A percentile compares a stretch with the other conserved stretches of the same genome.
These are phyloP conservation scores for Penicillium angulare DNA, from an alignment of 495 filamentous ascomycete genomes.

Conservation along the genomic window DNA sequence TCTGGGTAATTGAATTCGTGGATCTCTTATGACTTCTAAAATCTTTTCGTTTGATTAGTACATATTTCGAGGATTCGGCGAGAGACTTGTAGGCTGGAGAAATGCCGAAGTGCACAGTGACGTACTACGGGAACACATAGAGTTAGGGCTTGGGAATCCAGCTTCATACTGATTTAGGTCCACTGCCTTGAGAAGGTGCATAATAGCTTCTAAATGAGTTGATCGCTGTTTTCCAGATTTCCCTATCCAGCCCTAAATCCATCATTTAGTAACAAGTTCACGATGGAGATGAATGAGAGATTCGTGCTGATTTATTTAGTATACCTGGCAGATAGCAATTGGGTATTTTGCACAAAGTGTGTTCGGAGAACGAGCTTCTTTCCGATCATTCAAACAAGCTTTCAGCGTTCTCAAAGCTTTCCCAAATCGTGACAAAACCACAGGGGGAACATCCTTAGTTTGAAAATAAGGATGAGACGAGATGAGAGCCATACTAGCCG, in stretches of 20 bases:
- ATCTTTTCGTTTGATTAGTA: conserved; percentile 18
- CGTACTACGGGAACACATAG: conserved; percentile 37
- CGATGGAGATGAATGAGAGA: background rate
- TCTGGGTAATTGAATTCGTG: conserved; percentile 22
- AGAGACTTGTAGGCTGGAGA: no score
- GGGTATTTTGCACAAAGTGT: conserved; percentile 43
- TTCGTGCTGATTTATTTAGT: no score
- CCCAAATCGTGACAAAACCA: conserved; percentile 24
- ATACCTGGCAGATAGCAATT: conserved; percentile 43
- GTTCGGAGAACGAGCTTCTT: conserved; percentile 27
- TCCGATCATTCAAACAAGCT: conserved; percentile 30
- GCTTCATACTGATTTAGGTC: conserved; percentile 19
- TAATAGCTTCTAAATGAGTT: conserved; percentile 33
- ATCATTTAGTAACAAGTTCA: background rate
- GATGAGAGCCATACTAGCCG: conserved; percentile 30
- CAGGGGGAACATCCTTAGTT: conserved; percentile 11
- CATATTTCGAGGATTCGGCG: background rate
- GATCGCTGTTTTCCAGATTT: conserved; percentile 13
- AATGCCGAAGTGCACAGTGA: background rate
- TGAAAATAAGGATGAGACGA: conserved; percentile 24
- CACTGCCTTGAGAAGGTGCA: conserved; percentile 28
- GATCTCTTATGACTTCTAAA: conserved; percentile 33
- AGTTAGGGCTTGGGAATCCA: conserved; percentile 29
- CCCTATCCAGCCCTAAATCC: conserved; percentile 29
- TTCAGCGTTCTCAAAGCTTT: conserved; percentile 31